phyloP scores from a whole-genome alignment of 192 early-diverging fungal species.

The Pecoramyces ruminantium region DNA sequence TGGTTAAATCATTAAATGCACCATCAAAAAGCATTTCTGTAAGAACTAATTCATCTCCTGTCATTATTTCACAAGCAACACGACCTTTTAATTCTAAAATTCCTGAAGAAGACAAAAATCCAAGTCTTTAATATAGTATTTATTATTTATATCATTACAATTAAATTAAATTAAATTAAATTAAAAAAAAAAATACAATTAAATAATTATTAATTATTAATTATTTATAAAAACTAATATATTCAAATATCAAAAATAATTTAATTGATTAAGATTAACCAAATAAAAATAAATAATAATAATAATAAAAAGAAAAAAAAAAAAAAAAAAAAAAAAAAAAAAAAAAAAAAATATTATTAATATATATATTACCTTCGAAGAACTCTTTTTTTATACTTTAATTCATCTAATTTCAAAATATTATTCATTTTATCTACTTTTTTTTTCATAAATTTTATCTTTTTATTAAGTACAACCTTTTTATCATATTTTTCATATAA shows the following conservation, averaged over 20 bases:
- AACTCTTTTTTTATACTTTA: conserved; percentile 76
- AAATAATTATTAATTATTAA: too few species aligned
- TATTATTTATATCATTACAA: too few species aligned
- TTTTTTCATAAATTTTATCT: conserved; percentile 51
- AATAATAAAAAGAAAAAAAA: too few species aligned
- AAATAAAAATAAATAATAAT: too few species aligned
- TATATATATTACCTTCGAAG: conserved; percentile 63
- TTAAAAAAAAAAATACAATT: too few species aligned
- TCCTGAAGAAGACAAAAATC: conserved; percentile 62
- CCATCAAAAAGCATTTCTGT: conserved; percentile 95
- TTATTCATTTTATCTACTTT: conserved; percentile 58
- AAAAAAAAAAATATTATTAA: too few species aligned
- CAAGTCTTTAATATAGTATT: too few species aligned
- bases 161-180: too few species aligned
- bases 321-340: too few species aligned
- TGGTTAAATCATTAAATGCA: conserved; percentile 81
- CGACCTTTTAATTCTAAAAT: conserved; percentile 94
- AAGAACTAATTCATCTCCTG: conserved; percentile 83
- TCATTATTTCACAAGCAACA: conserved; percentile 90
- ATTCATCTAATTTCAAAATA: conserved; percentile 81
- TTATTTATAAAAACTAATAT: too few species aligned
- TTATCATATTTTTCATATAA: conserved; percentile 41
- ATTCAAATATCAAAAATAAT: too few species aligned
- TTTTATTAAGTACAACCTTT: conserved; percentile 38
- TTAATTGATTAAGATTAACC: too few species aligned